A percentile compares a stretch with the other conserved stretches of the same genome.
phyloP scores from a whole-genome alignment of 2,329 filamentous ascomycete genomes.

The Didymella glomerata region DNA sequence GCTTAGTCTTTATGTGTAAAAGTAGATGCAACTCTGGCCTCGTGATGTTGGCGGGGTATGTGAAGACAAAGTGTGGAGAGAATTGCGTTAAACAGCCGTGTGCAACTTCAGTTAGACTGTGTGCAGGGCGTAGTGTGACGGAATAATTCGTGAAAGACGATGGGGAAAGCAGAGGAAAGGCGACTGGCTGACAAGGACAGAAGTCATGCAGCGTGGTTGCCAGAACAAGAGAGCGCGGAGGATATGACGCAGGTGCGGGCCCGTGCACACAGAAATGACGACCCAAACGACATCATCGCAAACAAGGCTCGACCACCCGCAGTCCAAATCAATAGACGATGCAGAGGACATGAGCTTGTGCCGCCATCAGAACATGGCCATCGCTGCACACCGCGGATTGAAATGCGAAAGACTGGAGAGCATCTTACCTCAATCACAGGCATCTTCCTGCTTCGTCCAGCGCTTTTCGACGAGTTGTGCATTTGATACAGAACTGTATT shows the following conservation, averaged over 20 bases:
- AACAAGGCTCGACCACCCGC: slow-evolving; percentile 15
- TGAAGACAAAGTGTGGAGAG: slow-evolving; percentile 23
- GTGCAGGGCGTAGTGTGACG: slow-evolving; percentile 26
- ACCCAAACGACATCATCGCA: slow-evolving; percentile 36
- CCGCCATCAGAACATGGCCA: slow-evolving; percentile 6
- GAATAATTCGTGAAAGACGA: slow-evolving; percentile 24
- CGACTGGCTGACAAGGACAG: slow-evolving; percentile 30
- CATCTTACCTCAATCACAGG: slow-evolving; percentile 48
- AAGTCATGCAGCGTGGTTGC: slow-evolving; percentile 35
- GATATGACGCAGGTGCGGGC: slow-evolving; percentile 27
- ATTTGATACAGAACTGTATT: slow-evolving; percentile 22
- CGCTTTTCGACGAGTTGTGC: slow-evolving; percentile 25
- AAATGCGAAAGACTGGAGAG: slow-evolving; percentile 7
- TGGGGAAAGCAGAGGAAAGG: slow-evolving; percentile 20
- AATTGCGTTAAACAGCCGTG: slow-evolving; percentile 23
- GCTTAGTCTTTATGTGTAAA: slow-evolving; percentile 30
- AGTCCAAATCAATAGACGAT: slow-evolving; percentile 21
- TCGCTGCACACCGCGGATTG: slow-evolving; percentile 1
- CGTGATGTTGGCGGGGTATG: slow-evolving; percentile 30
- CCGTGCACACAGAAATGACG: slow-evolving; percentile 36
- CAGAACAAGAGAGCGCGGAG: slow-evolving; percentile 36
- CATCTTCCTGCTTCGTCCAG: slow-evolving; percentile 38
- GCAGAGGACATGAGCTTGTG: slow-evolving; percentile 24
- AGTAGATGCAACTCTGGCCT: slow-evolving; percentile 25
- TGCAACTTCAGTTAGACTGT: slow-evolving; percentile 29